Evolutionary conservation across 805 yeast species (phyloP), one percentile per base, ranked within the genome.

Genomic region (Komagataella pseudopastoris): DNA sequence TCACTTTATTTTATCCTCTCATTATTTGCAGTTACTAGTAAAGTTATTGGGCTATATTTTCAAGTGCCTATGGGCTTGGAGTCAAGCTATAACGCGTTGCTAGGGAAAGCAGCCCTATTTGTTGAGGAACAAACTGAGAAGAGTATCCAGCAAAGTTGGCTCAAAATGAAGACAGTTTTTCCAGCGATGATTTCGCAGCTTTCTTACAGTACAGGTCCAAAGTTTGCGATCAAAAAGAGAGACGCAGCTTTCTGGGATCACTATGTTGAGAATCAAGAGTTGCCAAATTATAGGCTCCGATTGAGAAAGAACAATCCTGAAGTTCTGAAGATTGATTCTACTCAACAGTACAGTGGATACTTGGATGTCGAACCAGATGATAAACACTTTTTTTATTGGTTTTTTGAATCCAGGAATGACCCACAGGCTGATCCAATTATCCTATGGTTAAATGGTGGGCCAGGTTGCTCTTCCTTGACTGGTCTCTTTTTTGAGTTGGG

Each of bases 361-460:
- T 77, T 88, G 63, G 96, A 88, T 66, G 80, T 85, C 50, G 78
- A 74, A 54, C 87, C 83, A 50, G 88, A 82, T 58, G 96, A 88
- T 63, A 88, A 88, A 69, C 96, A 88, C 69, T 82, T 88, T 63
- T 88, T 87, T 71, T 69, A 63, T 49, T 69, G 93, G 90, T 83
- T 83, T 62, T 89, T 88, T 60, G 96, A 88, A 68, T 83, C 91
- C 54, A 80, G 95, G 73, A 84, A 83, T 64, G 90, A 86, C 66
- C 96, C 96, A n/a, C 70, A 70, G 56, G 85, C 75, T 54, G 96
- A 88, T 66, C 96, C 96, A 1, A 73, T 88, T 45, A 77, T 89
- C 50, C 72, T 91, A 58, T 89, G 96, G 96, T 75, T 88, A 63
- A 88, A 88, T 63, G 96, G 96, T 59, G 96, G 96, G 16, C 96